Evolutionary conservation across 208 protist species (phyloP).

Genomic region (Wallacemonas sp.): DNA sequence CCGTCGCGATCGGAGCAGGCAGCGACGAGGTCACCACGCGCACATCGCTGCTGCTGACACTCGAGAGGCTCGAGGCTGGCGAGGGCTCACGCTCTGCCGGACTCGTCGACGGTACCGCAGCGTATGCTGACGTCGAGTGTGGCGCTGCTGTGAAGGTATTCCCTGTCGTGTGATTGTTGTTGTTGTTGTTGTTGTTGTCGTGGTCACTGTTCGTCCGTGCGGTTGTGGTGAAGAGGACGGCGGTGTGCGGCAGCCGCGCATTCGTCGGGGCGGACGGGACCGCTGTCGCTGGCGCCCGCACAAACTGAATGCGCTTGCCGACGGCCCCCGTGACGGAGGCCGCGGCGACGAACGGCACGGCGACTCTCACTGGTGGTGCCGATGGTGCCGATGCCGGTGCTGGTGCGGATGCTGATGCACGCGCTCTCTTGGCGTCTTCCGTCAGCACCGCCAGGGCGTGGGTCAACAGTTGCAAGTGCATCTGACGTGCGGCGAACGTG

Average conservation of each 20-base stretch:
- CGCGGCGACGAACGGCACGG: background rate
- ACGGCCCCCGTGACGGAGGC: no score
- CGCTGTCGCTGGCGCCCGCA: background rate
- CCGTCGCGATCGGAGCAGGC: no score
- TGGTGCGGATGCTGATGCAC: background rate
- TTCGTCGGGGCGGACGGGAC: background rate
- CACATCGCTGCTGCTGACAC: constrained; percentile 6
- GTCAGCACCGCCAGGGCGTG: background rate
- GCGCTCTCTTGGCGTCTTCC: background rate
- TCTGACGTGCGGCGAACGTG: background rate
- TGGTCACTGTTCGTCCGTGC: background rate
- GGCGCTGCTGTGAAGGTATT: no score
- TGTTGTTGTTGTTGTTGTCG: background rate
- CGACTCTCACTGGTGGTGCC: background rate
- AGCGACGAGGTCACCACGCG: no score
- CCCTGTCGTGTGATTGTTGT: no score
- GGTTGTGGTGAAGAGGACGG: constrained; percentile 5
- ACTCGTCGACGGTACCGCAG: no score
- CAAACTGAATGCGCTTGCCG: constrained; percentile 8
- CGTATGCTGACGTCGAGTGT: no score
- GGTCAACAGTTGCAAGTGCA: background rate
- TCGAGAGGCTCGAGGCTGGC: constrained; percentile 6
- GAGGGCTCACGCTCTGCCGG: no score
- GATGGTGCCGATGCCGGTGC: background rate
- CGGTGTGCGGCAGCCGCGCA: background rate